These are phyloP conservation scores for Neospermospora avenae DNA, from an alignment of 2,329 filamentous ascomycete species.

Conservation along the genomic window DNA sequence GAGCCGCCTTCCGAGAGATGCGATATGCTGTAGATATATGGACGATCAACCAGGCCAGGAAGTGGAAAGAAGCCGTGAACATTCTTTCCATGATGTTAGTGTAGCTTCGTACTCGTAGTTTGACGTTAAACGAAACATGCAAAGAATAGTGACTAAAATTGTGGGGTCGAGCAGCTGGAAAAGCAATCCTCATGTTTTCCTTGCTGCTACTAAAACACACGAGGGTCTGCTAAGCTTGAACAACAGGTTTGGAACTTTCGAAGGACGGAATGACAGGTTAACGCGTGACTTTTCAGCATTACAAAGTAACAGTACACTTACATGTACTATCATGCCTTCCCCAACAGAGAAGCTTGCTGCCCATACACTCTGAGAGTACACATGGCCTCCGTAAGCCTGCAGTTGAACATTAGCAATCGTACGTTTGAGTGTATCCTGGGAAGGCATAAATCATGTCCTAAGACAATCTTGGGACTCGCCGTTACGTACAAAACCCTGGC, in stretches of 20 bases:
- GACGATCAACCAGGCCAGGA: conserved; percentile 45
- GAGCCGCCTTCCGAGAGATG: conserved; percentile 44
- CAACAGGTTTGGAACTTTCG: background rate
- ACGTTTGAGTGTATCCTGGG: no score
- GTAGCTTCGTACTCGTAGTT: background rate
- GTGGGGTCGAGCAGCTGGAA: background rate
- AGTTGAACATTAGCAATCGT: no score
- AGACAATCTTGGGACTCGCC: no score
- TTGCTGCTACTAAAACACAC: no score
- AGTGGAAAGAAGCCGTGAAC: conserved; percentile 55
- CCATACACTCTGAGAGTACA: conserved; percentile 42
- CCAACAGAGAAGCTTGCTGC: conserved; percentile 38
- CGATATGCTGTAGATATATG: conserved; percentile 51
- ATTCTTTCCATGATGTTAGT: conserved; percentile 2
- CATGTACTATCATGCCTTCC: conserved; percentile 40
- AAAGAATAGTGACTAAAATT: background rate
- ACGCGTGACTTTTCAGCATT: background rate
- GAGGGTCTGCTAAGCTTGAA: no score
- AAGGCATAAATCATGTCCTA: no score
- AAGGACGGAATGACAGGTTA: background rate
- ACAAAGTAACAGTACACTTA: conserved; percentile 29
- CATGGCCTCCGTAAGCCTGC: conserved; percentile 44
- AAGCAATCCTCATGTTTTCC: no score
- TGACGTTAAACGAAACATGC: background rate
- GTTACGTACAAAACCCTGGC: no score